phyloP scores from a whole-genome alignment of 2,329 filamentous ascomycete genomes.

The Trichoderma aggressivum region DNA sequence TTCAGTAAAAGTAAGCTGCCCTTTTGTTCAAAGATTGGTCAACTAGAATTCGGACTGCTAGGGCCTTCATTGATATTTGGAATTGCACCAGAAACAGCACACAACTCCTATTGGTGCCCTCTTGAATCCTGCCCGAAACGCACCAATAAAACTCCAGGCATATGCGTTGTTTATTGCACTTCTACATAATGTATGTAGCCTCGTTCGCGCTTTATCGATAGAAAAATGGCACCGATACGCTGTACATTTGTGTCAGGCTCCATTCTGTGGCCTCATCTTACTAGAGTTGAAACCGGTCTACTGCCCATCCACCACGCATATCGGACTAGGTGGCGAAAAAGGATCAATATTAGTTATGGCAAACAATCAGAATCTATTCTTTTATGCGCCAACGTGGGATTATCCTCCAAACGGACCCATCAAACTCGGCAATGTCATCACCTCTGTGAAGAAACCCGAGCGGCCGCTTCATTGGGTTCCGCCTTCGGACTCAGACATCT shows the following conservation, averaged over 20 bases:
- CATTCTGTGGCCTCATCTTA: not conserved
- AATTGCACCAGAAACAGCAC: not conserved
- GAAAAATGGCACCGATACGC: not conserved
- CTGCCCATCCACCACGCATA: not conserved
- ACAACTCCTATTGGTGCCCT: not conserved
- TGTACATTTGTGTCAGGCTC: not conserved
- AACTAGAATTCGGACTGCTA: not conserved
- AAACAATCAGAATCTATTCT: slow-evolving; percentile 3
- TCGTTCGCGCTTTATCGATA: not conserved
- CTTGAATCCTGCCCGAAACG: not conserved
- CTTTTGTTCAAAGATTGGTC: not conserved
- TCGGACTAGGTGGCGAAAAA: not conserved
- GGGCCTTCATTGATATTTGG: not conserved
- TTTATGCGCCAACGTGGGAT: slow-evolving; percentile 22
- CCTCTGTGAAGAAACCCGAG: slow-evolving; percentile 20
- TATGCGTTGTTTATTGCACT: not conserved
- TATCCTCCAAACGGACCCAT: slow-evolving; percentile 20
- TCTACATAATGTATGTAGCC: not conserved
- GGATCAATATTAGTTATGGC: not conserved
- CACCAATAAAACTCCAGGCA: not conserved
- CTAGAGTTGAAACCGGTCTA: not conserved
- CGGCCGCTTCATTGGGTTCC: slow-evolving; percentile 7
- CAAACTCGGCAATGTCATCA: slow-evolving; percentile 22
- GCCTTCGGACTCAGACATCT: not conserved
- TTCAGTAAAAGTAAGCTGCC: not conserved